A percentile compares a stretch with the other conserved stretches of the same genome.
Evolutionary conservation across 2,329 filamentous ascomycete species (phyloP).

Genomic region (Fusarium sp.): DNA sequence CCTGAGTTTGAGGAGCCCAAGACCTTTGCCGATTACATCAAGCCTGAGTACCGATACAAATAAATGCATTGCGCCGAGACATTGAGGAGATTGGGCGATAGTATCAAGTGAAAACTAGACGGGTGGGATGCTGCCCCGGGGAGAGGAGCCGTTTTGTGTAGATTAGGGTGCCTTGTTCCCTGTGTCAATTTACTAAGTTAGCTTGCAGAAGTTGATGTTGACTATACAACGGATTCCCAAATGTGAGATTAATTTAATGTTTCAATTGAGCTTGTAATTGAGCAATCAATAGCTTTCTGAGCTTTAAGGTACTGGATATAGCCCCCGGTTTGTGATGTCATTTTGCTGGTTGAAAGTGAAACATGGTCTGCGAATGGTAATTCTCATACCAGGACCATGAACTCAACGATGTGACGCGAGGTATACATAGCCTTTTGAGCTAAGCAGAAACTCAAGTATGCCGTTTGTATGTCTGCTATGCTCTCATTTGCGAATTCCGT

Average conservation of each 20-base stretch:
- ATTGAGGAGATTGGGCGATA: conserved; percentile 32
- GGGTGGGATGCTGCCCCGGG: conserved; percentile 39
- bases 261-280: conserved; percentile 8
- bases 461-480: background rate
- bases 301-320: background rate
- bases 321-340: conserved; percentile 30
- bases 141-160: conserved; percentile 54
- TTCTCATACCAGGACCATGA: background rate
- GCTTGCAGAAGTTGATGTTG: conserved; percentile 48
- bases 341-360: conserved; percentile 16
- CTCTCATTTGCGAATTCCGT: background rate
- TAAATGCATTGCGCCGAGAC: conserved; percentile 50
- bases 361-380: background rate
- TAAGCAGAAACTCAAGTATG: background rate
- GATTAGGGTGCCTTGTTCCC: conserved; percentile 55
- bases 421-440: background rate
- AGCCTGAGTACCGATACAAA: conserved; percentile 89
- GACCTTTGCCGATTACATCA: conserved; percentile 96
- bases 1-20: conserved; percentile 86
- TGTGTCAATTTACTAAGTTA: conserved; percentile 54
- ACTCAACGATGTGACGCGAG: background rate
- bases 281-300: background rate
- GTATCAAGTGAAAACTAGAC: conserved; percentile 47
- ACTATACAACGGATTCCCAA: conserved; percentile 24
- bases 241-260: conserved; percentile 2